phyloP scores from a whole-genome alignment of 192 early-diverging fungal genomes.

The Spizellomyces punctatus region DNA sequence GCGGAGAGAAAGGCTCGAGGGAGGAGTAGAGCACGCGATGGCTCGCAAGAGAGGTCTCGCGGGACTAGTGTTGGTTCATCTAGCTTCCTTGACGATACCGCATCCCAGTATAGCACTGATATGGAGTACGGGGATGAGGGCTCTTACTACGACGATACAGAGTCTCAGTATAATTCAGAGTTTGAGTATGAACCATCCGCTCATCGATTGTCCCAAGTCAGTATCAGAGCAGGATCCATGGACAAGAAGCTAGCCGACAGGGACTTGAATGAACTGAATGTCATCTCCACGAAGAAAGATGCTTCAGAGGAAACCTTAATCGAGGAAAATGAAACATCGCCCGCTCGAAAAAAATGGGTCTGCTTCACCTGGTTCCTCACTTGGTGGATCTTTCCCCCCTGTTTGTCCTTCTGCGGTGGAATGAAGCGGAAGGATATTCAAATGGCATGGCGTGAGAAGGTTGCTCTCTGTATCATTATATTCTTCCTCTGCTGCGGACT shows the following conservation, averaged over 20 bases:
- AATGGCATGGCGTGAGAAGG: slow-evolving; percentile 96
- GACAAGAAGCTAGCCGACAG: not conserved
- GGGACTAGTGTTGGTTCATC: slow-evolving; percentile 6
- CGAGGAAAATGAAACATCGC: slow-evolving; percentile 48
- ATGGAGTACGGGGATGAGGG: slow-evolving; percentile 20
- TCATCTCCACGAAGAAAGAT: not conserved
- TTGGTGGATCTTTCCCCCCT: slow-evolving; percentile 76
- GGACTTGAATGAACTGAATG: not conserved
- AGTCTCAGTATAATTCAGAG: slow-evolving; percentile 36
- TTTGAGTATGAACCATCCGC: slow-evolving; percentile 16
- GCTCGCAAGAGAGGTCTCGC: not conserved
- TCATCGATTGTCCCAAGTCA: not conserved
- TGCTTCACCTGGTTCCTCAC: slow-evolving; percentile 79
- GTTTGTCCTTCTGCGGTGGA: slow-evolving; percentile 56
- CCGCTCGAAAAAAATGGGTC: slow-evolving; percentile 66
- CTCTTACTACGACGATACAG: slow-evolving; percentile 30
- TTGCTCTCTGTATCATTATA: slow-evolving; percentile 79
- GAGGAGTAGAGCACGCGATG: not conserved
- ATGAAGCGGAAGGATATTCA: slow-evolving; percentile 89
- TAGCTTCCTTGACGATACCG: slow-evolving; percentile 12
- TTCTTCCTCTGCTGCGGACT: slow-evolving; percentile 72
- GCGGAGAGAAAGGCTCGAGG: slow-evolving; percentile 36
- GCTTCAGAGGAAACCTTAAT: slow-evolving; percentile 17
- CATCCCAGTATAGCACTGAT: slow-evolving; percentile 31
- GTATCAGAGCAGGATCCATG: not conserved